These are phyloP conservation scores for Casuarina glauca DNA, from an alignment of 306 rosid species.

Conservation along the genomic window DNA sequence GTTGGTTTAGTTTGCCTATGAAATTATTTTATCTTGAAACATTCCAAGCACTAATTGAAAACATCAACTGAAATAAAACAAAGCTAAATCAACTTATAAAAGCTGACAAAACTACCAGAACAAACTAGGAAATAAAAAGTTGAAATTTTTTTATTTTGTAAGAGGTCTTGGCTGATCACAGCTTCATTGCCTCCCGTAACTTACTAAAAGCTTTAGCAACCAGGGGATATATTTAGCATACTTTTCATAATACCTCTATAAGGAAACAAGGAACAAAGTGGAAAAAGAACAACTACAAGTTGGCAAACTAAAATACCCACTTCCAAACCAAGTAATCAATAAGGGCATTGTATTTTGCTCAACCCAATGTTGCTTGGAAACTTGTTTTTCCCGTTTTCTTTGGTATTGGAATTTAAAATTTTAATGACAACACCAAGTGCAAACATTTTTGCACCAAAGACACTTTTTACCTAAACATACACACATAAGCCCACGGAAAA, in stretches of 20 bases:
- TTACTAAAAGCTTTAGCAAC: no score
- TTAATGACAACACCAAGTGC: slow-evolving; percentile 90
- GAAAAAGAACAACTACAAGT: neutral
- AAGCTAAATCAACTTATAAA: neutral
- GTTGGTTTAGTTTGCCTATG: slow-evolving; percentile 99
- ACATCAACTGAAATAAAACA: neutral
- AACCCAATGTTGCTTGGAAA: slow-evolving; percentile 86
- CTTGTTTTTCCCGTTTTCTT: slow-evolving; percentile 88
- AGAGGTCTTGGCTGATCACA: neutral
- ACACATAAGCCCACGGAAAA: slow-evolving; percentile 22
- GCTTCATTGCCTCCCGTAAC: neutral
- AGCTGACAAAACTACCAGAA: neutral
- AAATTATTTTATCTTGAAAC: slow-evolving; percentile 77
- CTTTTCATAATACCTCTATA: no score
- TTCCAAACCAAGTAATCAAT: slow-evolving; percentile 96
- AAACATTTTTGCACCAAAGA: slow-evolving; percentile 90
- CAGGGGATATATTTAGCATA: neutral
- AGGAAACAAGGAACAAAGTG: no score
- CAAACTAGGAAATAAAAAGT: neutral
- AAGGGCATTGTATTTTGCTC: slow-evolving; percentile 85
- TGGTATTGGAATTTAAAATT: slow-evolving; percentile 64
- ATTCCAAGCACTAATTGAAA: neutral
- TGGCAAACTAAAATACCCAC: slow-evolving; percentile 46
- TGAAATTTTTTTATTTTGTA: neutral
- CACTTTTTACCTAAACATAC: slow-evolving; percentile 79